phyloP scores from a whole-genome alignment of 1,139 yeast species.

The Geotrichum histeridarum region DNA sequence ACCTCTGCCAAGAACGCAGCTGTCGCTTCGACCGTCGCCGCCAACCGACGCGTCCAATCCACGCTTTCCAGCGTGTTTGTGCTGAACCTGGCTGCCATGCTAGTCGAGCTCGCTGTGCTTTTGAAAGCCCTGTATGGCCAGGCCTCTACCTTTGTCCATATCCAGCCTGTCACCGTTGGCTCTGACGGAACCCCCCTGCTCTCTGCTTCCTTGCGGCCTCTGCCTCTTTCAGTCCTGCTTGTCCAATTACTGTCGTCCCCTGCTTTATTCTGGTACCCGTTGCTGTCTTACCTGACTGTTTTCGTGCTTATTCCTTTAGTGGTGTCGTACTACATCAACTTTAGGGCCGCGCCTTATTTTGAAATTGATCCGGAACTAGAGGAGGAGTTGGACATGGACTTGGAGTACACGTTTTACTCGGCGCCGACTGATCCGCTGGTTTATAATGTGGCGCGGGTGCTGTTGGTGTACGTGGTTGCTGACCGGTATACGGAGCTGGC shows the following conservation, averaged over 20 bases:
- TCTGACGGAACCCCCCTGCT: not conserved
- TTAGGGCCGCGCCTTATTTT: not conserved
- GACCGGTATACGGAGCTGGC: not conserved
- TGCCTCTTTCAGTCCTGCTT: not conserved
- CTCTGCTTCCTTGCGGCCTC: not conserved
- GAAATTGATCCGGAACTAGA: not conserved
- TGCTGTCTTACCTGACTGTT: not conserved
- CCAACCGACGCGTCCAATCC: not conserved
- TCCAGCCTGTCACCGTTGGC: not conserved
- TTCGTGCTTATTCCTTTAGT: not conserved
- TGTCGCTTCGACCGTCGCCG: not conserved
- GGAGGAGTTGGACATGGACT: too few species aligned
- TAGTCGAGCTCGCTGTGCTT: not conserved
- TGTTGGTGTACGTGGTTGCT: not conserved
- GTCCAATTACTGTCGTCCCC: not conserved
- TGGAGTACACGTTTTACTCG: too few species aligned
- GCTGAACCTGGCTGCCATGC: not conserved
- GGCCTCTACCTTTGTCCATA: not conserved
- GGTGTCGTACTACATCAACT: constrained; percentile 3
- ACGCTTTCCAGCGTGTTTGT: constrained; percentile 1
- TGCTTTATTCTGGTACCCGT: constrained; percentile 2
- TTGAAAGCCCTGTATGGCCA: not conserved
- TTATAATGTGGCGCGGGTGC: not conserved
- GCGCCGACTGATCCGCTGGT: not conserved
- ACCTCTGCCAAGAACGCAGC: not conserved